Evolutionary conservation across 2,329 filamentous ascomycete species (phyloP), one percentile per base, ranked within the genome.

Genomic region (Fusarium sp.): DNA sequence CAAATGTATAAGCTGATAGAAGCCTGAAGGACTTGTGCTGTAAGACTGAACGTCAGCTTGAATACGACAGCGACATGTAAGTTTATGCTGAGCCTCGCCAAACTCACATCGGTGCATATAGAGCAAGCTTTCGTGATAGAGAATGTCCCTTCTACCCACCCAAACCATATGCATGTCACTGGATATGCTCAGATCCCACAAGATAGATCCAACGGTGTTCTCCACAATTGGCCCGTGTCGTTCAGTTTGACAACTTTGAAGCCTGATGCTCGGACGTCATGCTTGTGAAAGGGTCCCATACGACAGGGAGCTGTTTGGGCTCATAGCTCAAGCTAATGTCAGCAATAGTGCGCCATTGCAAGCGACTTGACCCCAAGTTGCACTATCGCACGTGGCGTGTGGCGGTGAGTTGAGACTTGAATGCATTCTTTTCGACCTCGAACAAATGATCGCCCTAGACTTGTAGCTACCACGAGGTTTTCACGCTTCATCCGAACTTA

Each of bases 301-400:
- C 48, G 47, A 36, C 65, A 68, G 45, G 56, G 32, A 56, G 21
- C 17, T 47, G 45, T 43, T 39, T 53, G 53, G 59, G 21, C 49
- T 45, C 38, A 39, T 51, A 34, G 45, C 12, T 53, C 8, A 34
- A 56, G 43, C 62, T 69, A 66, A 66, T 48, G 56, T 42, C 38
- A 62, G 40, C 56, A 61, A 61, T 49, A 52, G 28, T 45, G 52
- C 52, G 49, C 62, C 65, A 53, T 66, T 67, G 30, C 52, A 62
- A 67, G 56, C 42, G 48, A 55, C 45, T 51, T 66, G 47, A 43
- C 36, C 58, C 62, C 56, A 51, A 52, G 49, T 47, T 45, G 53
- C 46, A 55, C 62, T 67, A 69, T 67, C 38, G 30, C 56, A 59
- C 39, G 55, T 66, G 65, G 65, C 65, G 64, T 11, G n/a, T 43